Evolutionary conservation across 768 basidiomycete genomes (phyloP), one percentile per base, ranked within the genome.

Genomic region (Tulasnella calospora): DNA sequence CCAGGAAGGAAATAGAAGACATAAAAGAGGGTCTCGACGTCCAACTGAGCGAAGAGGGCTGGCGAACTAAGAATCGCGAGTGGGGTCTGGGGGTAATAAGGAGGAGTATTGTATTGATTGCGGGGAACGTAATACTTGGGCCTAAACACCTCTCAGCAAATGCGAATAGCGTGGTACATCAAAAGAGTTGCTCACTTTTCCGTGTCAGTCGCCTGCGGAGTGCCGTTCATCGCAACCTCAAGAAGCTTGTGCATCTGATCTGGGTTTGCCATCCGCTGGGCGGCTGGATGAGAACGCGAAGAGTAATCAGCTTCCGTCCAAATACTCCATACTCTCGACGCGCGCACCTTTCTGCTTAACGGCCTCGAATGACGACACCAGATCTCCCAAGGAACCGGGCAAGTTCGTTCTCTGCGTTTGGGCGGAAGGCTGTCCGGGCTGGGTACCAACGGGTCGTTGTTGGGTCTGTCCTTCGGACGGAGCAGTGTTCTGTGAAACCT

Each of bases 1-100:
- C 96, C 96, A 15, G 96, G 95, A 73, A 94, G 90, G 86, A 94
- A 99, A 87, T 99, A 99, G 86, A 99, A 99, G 82, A 99, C 93
- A 86, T 96, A 99, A 86, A 99, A 99, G 13, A 99, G 87, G 27
- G 97, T 98, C 86, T 99, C 98, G 72, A 98, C 92, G 81, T 99
- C 98, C 79, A 99, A 89, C 83, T 96, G 93, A 41, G 92, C 88
- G 83, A 96, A 98, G 73, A 98, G 89, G 12, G 88, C 90, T 46
- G 95, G 90, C 76, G 94, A 92, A 82, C 89, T 94, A 79, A 99
- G 86, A 69, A 93, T 87, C 23, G 92, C 89, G 81, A 92, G 90
- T 40, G 95, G 95, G 76, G 90, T 84, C 84, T 99, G 98, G 51
- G 98, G 96, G 84, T 99, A 99, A 84, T 97, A 98, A 17, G 90